Evolutionary conservation across 2,329 filamentous ascomycete genomes (phyloP).

Genomic region (Aureobasidium zeae): DNA sequence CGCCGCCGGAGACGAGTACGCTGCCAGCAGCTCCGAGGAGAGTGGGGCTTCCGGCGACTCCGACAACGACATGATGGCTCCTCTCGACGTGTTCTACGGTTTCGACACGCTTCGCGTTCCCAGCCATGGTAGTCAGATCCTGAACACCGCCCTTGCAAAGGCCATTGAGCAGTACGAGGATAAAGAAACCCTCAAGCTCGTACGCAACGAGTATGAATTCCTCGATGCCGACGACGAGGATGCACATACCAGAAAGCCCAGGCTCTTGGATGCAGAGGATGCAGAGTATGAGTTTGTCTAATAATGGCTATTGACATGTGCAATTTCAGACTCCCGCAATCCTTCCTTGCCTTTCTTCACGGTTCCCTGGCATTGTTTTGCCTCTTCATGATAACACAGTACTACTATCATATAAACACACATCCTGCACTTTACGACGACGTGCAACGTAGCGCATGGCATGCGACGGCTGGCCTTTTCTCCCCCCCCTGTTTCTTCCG

Average conservation of each 20-base stretch:
- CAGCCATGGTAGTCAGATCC: constrained; percentile 46
- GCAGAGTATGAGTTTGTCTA: constrained; percentile 28
- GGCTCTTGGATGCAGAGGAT: constrained; percentile 27
- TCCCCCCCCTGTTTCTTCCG: too few relatives aligned
- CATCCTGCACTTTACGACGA: constrained; percentile 4
- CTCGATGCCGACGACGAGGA: constrained; percentile 36
- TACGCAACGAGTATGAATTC: constrained; percentile 52
- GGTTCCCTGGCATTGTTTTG: neutral
- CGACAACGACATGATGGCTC: constrained; percentile 36
- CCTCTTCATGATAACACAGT: neutral
- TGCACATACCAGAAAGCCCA: constrained; percentile 28
- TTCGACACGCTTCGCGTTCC: constrained; percentile 45
- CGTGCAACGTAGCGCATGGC: constrained; percentile 6
- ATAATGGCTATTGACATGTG: too few relatives aligned
- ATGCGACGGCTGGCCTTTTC: neutral
- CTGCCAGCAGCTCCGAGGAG: constrained; percentile 5
- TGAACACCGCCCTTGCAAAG: constrained; percentile 47
- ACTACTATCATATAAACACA: neutral
- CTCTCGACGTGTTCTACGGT: constrained; percentile 44
- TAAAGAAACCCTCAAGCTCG: constrained; percentile 51
- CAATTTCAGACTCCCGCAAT: too few relatives aligned
- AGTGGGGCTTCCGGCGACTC: constrained; percentile 26
- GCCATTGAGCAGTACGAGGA: constrained; percentile 52
- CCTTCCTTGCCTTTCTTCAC: neutral
- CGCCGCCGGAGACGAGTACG: constrained; percentile 22